These are phyloP conservation scores for Colletotrichum salicis DNA, from an alignment of 2,329 filamentous ascomycete genomes.

Conservation along the genomic window DNA sequence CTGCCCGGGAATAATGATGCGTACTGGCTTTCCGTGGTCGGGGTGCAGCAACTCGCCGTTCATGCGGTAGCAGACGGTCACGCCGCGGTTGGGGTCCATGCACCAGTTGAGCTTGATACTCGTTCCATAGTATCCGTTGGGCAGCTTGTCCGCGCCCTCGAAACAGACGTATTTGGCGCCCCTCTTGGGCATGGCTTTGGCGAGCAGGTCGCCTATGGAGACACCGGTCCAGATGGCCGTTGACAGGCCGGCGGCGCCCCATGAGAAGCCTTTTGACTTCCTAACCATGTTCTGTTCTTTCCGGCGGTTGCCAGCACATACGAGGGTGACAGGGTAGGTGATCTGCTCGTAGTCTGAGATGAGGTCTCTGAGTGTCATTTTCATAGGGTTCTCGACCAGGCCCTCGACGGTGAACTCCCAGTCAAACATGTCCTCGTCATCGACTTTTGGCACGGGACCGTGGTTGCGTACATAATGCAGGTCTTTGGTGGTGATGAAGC, in stretches of 20 bases:
- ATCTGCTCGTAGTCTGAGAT: slow-evolving; percentile 80
- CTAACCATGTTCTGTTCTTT: slow-evolving; percentile 93
- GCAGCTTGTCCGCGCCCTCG: slow-evolving; percentile 87
- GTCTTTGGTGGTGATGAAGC: slow-evolving; percentile 87
- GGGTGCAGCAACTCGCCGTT: slow-evolving; percentile 84
- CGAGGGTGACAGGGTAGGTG: slow-evolving; percentile 87
- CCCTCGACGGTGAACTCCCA: slow-evolving; percentile 90
- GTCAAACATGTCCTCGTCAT: slow-evolving; percentile 75
- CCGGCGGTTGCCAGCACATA: slow-evolving; percentile 90
- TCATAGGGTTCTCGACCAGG: slow-evolving; percentile 81
- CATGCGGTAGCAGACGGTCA: slow-evolving; percentile 91
- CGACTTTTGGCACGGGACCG: slow-evolving; percentile 81
- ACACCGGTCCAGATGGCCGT: slow-evolving; percentile 91
- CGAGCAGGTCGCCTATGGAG: slow-evolving; percentile 76
- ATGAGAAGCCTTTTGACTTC: slow-evolving; percentile 94
- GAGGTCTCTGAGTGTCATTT: slow-evolving; percentile 77
- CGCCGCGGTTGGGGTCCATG: slow-evolving; percentile 82
- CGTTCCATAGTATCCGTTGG: slow-evolving; percentile 90
- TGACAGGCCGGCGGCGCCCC: slow-evolving; percentile 88
- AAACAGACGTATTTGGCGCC: slow-evolving; percentile 87
- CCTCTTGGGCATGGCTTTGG: slow-evolving; percentile 72
- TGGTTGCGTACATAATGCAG: slow-evolving; percentile 95
- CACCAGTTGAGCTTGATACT: slow-evolving; percentile 90
- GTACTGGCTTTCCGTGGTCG: slow-evolving; percentile 86
- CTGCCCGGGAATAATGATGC: slow-evolving; percentile 87